Conservation (phyloP, 768 basidiomycete species). For the Tephrocybe sp. region DNA sequence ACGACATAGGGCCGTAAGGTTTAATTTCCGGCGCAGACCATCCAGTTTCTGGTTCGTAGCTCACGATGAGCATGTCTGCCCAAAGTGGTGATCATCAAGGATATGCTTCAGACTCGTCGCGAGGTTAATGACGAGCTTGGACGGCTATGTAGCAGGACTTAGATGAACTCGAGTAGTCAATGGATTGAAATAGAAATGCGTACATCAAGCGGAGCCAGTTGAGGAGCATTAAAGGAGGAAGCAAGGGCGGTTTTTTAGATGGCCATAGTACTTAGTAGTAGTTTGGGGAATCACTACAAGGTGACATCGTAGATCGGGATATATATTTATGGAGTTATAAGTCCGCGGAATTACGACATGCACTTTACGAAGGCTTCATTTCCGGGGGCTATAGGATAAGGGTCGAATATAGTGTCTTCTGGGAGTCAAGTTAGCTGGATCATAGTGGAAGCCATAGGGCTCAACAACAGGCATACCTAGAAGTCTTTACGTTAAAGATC, state of each 20-base stretch:
- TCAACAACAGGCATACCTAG: no score
- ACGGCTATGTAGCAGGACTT: constrained; percentile 49
- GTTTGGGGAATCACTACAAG: neutral
- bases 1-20: constrained; percentile 63
- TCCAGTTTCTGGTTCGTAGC: constrained; percentile 59
- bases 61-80: constrained; percentile 69
- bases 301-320: neutral
- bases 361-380: no score
- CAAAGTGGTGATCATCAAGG: constrained; percentile 53
- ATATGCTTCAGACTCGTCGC: constrained; percentile 49
- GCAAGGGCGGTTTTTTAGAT: constrained; percentile 10
- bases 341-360: no score
- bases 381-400: no score
- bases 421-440: no score
- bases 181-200: neutral
- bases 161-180: no score
- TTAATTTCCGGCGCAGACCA: constrained; percentile 75
- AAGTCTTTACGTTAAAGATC: no score
- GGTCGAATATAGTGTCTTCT: no score
- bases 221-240: constrained; percentile 1
- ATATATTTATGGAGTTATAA: no score
- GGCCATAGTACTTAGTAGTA: constrained; percentile 21
- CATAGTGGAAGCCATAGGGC: no score
- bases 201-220: constrained; percentile 18
- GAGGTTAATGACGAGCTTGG: constrained; percentile 47